Conservation (phyloP, 73 alveolate species). For the Symbiodinium natans region DNA sequence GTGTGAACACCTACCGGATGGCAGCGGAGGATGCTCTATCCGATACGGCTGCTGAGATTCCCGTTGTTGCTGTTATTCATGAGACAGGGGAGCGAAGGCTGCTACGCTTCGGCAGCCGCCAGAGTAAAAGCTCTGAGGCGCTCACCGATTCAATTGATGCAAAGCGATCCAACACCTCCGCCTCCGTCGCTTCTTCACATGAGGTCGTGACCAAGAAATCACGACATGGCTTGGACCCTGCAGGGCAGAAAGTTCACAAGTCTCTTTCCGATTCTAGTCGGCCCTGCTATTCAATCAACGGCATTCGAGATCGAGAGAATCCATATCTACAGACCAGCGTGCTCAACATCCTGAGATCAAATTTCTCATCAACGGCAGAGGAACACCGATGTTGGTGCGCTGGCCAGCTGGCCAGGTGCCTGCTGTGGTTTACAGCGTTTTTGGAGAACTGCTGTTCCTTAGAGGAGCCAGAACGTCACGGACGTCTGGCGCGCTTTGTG, state of each 20-base stretch:
- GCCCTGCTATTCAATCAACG: constrained; percentile 15
- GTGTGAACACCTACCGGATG: constrained; percentile 7
- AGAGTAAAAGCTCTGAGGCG: not conserved
- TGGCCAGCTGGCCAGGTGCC: not conserved
- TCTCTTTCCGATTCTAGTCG: not conserved
- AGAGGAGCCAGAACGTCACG: constrained; percentile 33
- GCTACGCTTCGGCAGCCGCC: not conserved
- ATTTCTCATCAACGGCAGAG: not conserved
- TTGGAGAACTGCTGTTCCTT: constrained; percentile 19
- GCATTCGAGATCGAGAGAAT: constrained; percentile 10
- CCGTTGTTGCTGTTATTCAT: not conserved
- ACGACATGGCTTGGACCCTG: not conserved
- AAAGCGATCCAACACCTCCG: not conserved
- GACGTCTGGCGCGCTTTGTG: constrained; percentile 47
- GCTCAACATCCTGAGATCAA: not conserved
- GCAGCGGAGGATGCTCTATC: not conserved
- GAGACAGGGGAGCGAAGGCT: constrained; percentile 19
- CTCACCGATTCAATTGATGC: not conserved
- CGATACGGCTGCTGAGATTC: not conserved
- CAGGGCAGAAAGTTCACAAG: not conserved
- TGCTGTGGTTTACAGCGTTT: not conserved
- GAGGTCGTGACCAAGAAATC: not conserved
- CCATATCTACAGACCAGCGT: constrained; percentile 10
- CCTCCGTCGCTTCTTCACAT: not conserved
- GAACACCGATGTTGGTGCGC: not conserved